Evolutionary conservation across 805 yeast species (phyloP), one percentile per base, ranked within the genome.

Genomic region (Kazachstania psychrophila): DNA sequence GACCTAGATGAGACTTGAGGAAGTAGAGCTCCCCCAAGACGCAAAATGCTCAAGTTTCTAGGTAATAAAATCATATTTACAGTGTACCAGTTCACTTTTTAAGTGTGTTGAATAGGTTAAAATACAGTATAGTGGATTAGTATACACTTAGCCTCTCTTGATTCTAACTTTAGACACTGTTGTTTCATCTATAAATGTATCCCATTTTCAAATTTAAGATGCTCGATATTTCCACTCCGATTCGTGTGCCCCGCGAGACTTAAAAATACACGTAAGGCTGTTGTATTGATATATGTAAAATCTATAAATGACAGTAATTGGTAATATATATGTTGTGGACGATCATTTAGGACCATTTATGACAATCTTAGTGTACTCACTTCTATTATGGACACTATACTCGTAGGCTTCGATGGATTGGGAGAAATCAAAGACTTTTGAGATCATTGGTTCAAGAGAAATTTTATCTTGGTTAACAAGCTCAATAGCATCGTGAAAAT

Each of bases 391-490:
- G n/a, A 77, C 77, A 31, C 70, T 66, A 42, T 58, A 56, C 43
- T 83, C 79, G 60, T 80, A 81, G 3, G 95, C 95, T 45, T 75
- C 70, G 44, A 74, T 69, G 14, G 94, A 86, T 37, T 85, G 78
- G 26, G 72, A 70, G 56, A 84, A 86, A 34, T 68, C 58, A 65
- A 73, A 82, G 48, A 82, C 71, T 54, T 84, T 85, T 13, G 94
- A 79, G 47, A 86, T 75, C 49, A 86, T 64, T 31, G 69, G 66
- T 55, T 75, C 79, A 42, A 79, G 86, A 47, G 75, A 70, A 34
- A 86, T 72, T 45, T 68, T 69, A 37, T 83, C 85, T 18, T 69
- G 58, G 8, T 75, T 73, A 34, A 85, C 62, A 45, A 86, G 67
- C 35, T 70, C 72, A 26, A 85, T 85, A 1, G 94, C 75, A 23